A percentile compares a stretch with the other conserved stretches of the same genome.
Conservation (phyloP, 805 yeast genomes). For the Sugiyamaella lignohabitans region DNA sequence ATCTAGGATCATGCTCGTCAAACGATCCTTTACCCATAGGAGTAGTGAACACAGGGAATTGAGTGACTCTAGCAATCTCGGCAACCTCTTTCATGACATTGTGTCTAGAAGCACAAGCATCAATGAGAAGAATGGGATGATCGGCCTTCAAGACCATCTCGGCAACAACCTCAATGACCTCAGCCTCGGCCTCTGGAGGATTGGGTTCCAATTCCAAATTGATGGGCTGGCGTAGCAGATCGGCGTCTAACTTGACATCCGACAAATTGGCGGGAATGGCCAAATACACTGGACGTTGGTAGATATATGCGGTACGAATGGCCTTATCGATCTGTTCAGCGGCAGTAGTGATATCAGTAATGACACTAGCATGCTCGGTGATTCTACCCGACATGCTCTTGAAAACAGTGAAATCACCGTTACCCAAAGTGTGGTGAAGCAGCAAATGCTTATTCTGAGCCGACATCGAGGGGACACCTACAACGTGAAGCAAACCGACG, state of each 20-base stretch:
- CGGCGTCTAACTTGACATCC: conserved; percentile 42
- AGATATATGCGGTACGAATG: conserved; percentile 60
- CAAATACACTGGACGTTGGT: conserved; percentile 76
- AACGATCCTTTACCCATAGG: conserved; percentile 87
- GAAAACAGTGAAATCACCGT: conserved; percentile 75
- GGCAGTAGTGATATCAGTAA: conserved; percentile 59
- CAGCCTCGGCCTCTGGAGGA: conserved; percentile 55
- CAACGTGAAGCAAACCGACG: conserved; percentile 77
- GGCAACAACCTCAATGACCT: conserved; percentile 50
- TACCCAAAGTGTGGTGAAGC: conserved; percentile 79
- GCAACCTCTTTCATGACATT: conserved; percentile 57
- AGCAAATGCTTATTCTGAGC: conserved; percentile 67
- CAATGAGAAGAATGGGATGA: conserved; percentile 72
- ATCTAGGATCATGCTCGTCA: conserved; percentile 65
- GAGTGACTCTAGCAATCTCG: conserved; percentile 56
- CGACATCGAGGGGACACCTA: conserved; percentile 75
- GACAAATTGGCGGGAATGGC: conserved; percentile 80
- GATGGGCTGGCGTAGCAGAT: conserved; percentile 55
- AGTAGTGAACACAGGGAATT: conserved; percentile 77
- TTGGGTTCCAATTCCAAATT: conserved; percentile 53
- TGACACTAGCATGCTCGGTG: conserved; percentile 56
- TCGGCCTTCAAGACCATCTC: conserved; percentile 49
- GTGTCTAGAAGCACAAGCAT: conserved; percentile 84
- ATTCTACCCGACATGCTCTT: conserved; percentile 71
- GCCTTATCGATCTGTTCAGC: conserved; percentile 68